Percentiles rank a stretch among this genome's conserved stretches.
Evolutionary conservation across 495 filamentous ascomycete species (phyloP).

Genomic region (Penicillium cataractarum): DNA sequence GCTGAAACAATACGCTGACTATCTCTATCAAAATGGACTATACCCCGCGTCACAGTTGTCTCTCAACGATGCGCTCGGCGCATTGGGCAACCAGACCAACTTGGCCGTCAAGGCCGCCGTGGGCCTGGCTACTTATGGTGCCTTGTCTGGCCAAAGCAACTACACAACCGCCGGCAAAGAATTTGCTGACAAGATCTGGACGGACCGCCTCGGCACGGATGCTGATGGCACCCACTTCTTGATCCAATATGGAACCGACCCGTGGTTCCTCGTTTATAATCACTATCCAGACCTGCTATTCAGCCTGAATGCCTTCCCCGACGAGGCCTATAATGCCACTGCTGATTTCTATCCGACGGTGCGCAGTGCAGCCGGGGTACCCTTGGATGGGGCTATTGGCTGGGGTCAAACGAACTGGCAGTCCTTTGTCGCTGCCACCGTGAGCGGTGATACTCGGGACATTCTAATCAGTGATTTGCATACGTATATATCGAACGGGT

Average conservation of each 20-base stretch:
- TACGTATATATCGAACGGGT: constrained; percentile 42
- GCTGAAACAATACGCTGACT: constrained; percentile 48
- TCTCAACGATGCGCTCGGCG: constrained; percentile 52
- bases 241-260: constrained; percentile 34
- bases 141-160: constrained; percentile 32
- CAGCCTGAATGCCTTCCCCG: constrained; percentile 39
- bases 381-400: constrained; percentile 33
- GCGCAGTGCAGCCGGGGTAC: constrained; percentile 35
- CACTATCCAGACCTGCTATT: constrained; percentile 46
- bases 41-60: constrained; percentile 50
- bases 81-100: constrained; percentile 53
- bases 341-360: constrained; percentile 37
- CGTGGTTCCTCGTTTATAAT: constrained; percentile 45
- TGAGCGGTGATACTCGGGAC: constrained; percentile 23
- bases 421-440: constrained; percentile 34
- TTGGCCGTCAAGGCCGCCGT: constrained; percentile 56
- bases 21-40: constrained; percentile 48
- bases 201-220: constrained; percentile 40
- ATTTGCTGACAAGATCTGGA: constrained; percentile 45
- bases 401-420: constrained; percentile 50
- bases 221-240: constrained; percentile 43
- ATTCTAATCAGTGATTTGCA: constrained; percentile 40
- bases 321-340: constrained; percentile 38
- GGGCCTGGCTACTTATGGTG: constrained; percentile 46
- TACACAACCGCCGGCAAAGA: constrained; percentile 40